phyloP scores from a whole-genome alignment of 495 filamentous ascomycete genomes.

The Podospora anserina region DNA sequence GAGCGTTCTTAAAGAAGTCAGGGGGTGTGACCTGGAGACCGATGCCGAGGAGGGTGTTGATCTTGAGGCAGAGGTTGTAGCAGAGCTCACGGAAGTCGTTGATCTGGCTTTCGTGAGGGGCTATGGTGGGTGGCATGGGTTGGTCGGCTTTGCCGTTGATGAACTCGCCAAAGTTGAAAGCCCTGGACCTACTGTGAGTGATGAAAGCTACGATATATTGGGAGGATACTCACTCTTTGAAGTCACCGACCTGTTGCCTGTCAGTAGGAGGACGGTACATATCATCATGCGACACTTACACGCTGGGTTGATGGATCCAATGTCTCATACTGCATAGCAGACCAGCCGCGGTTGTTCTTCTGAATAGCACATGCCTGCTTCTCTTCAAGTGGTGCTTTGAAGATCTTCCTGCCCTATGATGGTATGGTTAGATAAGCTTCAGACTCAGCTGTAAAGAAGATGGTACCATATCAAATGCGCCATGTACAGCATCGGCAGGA shows the following conservation, averaged over 20 bases:
- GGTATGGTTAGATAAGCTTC: not conserved
- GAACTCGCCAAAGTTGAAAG: slow-evolving; percentile 89
- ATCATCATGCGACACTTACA: slow-evolving; percentile 41
- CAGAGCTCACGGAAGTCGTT: slow-evolving; percentile 64
- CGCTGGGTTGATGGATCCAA: slow-evolving; percentile 81
- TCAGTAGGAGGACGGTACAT: slow-evolving; percentile 5
- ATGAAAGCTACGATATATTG: not conserved
- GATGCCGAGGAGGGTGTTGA: slow-evolving; percentile 71
- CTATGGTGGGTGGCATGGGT: slow-evolving; percentile 67
- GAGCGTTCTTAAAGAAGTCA: slow-evolving; percentile 73
- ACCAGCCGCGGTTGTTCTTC: slow-evolving; percentile 84
- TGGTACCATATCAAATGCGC: slow-evolving; percentile 70
- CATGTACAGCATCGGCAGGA: slow-evolving; percentile 60
- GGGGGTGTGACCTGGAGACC: slow-evolving; percentile 50
- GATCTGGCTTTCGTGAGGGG: slow-evolving; percentile 57
- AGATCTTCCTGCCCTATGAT: slow-evolving; percentile 71
- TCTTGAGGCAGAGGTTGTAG: slow-evolving; percentile 65
- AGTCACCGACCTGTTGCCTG: slow-evolving; percentile 67
- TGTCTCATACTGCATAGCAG: slow-evolving; percentile 81
- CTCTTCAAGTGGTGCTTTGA: slow-evolving; percentile 64
- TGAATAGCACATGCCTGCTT: slow-evolving; percentile 73
- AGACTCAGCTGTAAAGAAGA: not conserved
- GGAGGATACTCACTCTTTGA: slow-evolving; percentile 70
- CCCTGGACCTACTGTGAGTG: slow-evolving; percentile 48
- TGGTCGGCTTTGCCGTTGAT: slow-evolving; percentile 69